phyloP scores from a whole-genome alignment of 148 eudicot species.

The Chenopodium quinoa region DNA sequence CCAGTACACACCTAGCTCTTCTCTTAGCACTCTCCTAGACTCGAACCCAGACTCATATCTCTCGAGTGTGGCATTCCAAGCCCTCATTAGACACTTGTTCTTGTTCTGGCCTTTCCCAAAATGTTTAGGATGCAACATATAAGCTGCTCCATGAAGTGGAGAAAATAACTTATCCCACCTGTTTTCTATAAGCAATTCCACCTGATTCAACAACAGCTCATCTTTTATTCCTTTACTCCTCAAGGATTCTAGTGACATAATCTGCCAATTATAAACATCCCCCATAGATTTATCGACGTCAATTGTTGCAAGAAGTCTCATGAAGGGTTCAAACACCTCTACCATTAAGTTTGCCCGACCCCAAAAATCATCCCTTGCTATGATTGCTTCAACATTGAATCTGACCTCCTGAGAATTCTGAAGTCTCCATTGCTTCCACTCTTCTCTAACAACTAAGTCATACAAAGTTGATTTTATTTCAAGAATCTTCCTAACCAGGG shows the following conservation, averaged over 20 bases:
- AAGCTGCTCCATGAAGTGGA: constrained; percentile 45
- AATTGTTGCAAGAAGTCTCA: constrained; percentile 25
- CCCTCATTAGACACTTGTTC: constrained; percentile 29
- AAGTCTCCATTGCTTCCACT: constrained; percentile 43
- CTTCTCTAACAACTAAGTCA: constrained; percentile 29
- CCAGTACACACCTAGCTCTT: constrained; percentile 36
- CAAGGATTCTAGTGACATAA: constrained; percentile 35
- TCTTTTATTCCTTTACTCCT: constrained; percentile 27
- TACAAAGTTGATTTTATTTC: constrained; percentile 20
- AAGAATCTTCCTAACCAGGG: constrained; percentile 25
- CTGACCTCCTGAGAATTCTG: constrained; percentile 15
- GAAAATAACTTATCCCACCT: constrained; percentile 44
- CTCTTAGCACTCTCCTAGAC: constrained; percentile 26
- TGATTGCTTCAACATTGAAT: constrained; percentile 23
- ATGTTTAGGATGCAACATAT: constrained; percentile 36
- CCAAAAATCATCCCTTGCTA: constrained; percentile 37
- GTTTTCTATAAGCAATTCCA: constrained; percentile 36
- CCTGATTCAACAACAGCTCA: constrained; percentile 18
- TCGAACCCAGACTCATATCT: constrained; percentile 32
- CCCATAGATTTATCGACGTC: constrained; percentile 37
- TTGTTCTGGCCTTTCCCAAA: constrained; percentile 35
- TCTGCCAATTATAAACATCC: constrained; percentile 36
- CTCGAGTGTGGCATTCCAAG: constrained; percentile 39
- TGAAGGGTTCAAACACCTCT: constrained; percentile 38
- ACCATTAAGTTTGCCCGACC: constrained; percentile 23